Base-by-base conservation (phyloP, 495 filamentous ascomycete genomes). In the Sordaria brevicollis region DNA sequence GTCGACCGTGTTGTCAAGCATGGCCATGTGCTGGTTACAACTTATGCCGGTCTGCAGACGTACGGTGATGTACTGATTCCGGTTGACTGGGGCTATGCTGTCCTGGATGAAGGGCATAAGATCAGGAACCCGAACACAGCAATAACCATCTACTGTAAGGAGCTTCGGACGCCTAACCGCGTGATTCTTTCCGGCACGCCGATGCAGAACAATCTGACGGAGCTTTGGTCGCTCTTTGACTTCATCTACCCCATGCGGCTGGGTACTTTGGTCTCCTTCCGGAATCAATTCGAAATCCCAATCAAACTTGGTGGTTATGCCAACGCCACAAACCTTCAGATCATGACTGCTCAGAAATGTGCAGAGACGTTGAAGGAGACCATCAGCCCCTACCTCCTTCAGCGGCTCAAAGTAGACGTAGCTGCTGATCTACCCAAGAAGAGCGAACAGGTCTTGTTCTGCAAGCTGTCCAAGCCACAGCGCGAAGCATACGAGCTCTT, bases 181-280 rank as follows among this genome's bases (percentile, higher is more conserved):
- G 83, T 98, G 66, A 98, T 99, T 70, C 83, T 98, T 5, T 97
- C 95, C 0, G 95, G 95, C 8, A 99, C 95, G 1, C 95, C 95
- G 1, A 96, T 99, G 75, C 95, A 99, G 78, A 99, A 99, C 80
- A 99, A 98, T 77, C 90, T 99, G 21, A 85, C 97, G 8, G 95
- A 99, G 76, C 84, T 99, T n/a, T 99, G 95, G 95, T 98, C 96
- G 0, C 87, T 99, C 7, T 97, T 98, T 74, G 95, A 99, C 76
- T 99, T 97, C 75, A 88, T 97, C 68, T 97, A 91, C 73, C 95
- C 95, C 0, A 97, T 97, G 92, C 92, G 93, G 36, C 83, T 99
- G 11, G 95, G 95, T 0, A 97, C 91, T 0, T 85, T 99, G 15
- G 91, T 97, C 35, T 90, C 89, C 54, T 99, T 98, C 77, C 88